phyloP scores from a whole-genome alignment of 2,329 filamentous ascomycete genomes.

The Teratosphaeria destructans region DNA sequence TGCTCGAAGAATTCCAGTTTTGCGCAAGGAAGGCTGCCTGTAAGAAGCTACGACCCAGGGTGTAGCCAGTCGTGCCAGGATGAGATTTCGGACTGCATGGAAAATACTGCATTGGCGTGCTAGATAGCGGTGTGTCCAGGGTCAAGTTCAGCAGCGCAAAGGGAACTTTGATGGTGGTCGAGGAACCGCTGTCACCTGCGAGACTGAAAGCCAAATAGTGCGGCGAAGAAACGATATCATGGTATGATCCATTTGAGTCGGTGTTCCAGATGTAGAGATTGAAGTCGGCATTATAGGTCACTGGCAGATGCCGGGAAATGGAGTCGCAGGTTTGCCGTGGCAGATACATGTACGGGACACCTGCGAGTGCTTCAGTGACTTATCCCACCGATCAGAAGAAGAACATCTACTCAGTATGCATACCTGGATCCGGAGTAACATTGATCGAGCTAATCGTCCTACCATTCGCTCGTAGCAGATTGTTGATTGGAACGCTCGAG shows the following conservation, averaged over 20 bases:
- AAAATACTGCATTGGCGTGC: constrained; percentile 29
- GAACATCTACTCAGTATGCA: not conserved
- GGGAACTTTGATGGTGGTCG: constrained; percentile 35
- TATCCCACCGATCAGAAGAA: not conserved
- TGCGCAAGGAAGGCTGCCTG: constrained; percentile 39
- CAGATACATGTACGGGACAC: constrained; percentile 19
- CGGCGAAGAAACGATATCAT: constrained; percentile 31
- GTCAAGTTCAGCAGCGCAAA: constrained; percentile 28
- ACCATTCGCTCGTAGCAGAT: constrained; percentile 1
- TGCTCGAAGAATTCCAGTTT: constrained; percentile 28
- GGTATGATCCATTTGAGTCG: constrained; percentile 19
- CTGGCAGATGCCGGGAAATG: constrained; percentile 19
- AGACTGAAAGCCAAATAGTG: constrained; percentile 34
- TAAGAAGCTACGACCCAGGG: constrained; percentile 37
- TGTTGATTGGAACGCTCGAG: constrained; percentile 10
- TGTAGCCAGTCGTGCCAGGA: constrained; percentile 18
- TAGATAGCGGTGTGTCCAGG: constrained; percentile 28
- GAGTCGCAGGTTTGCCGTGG: constrained; percentile 20
- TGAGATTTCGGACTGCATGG: constrained; percentile 28
- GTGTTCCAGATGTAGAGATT: constrained; percentile 24
- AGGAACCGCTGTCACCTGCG: constrained; percentile 3
- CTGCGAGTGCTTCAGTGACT: not conserved
- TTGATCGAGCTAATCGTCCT: constrained; percentile 2
- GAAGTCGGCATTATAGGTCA: constrained; percentile 13
- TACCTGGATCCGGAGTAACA: constrained; percentile 12